These are phyloP conservation scores for Arachis stenosperma DNA, from an alignment of 306 rosid genomes.

Conservation along the genomic window DNA sequence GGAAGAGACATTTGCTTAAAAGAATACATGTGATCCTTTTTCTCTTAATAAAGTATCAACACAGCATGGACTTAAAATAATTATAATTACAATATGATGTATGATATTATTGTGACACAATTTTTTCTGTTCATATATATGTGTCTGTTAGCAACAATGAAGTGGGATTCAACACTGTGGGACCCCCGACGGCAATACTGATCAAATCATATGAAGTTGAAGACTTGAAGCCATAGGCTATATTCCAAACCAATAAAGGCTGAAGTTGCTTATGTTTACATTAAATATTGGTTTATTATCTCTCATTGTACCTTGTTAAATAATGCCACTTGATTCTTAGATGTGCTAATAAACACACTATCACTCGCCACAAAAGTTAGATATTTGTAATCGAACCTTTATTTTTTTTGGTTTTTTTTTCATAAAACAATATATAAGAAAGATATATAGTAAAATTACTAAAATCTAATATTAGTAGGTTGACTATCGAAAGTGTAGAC, in stretches of 20 bases:
- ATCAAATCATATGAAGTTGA: conserved; percentile 28
- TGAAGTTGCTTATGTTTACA: background rate
- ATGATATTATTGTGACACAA: conserved; percentile 24
- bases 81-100: too few relatives aligned
- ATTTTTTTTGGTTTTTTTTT: too few relatives aligned
- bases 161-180: conserved; percentile 28
- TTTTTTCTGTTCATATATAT: background rate
- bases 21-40: conserved; percentile 1
- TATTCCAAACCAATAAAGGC: conserved; percentile 24
- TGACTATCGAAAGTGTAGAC: too few relatives aligned
- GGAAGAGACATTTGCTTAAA: background rate
- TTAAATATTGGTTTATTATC: too few relatives aligned
- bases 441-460: too few relatives aligned
- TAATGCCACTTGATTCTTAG: conserved; percentile 22
- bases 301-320: background rate
- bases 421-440: too few relatives aligned
- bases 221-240: conserved; percentile 21
- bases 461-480: too few relatives aligned
- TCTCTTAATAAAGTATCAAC: background rate
- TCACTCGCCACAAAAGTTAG: background rate
- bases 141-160: conserved; percentile 4
- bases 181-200: conserved; percentile 39
- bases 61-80: conserved; percentile 4
- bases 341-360: background rate
- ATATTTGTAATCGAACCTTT: background rate